Conservation (phyloP, 768 basidiomycete species). For the Mycena rebaudengoi region DNA sequence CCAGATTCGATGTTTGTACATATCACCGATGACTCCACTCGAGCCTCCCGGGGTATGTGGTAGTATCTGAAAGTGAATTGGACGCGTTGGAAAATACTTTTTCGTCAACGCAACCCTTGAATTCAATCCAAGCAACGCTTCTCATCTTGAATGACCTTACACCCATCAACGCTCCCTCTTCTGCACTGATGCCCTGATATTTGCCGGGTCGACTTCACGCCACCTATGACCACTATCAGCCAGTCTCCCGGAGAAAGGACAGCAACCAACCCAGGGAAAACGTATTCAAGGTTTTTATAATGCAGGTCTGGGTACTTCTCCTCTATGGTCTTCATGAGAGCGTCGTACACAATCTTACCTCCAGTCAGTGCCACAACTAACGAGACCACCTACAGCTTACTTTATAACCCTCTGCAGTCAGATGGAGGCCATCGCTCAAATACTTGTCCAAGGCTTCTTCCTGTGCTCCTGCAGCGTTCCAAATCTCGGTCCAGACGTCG, state of each 20-base stretch:
- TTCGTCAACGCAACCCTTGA: constrained; percentile 27
- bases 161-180: neutral
- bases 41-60: too few relatives aligned
- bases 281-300: constrained; percentile 63
- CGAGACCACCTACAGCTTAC: constrained; percentile 47
- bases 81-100: too few relatives aligned
- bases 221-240: constrained; percentile 38
- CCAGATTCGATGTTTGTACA: too few relatives aligned
- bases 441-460: constrained; percentile 61
- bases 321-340: constrained; percentile 63
- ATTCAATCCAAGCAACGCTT: neutral
- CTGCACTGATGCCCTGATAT: neutral
- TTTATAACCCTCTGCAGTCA: constrained; percentile 77
- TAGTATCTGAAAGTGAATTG: too few relatives aligned
- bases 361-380: neutral
- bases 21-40: too few relatives aligned
- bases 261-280: constrained; percentile 67
- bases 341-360: constrained; percentile 70
- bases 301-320: constrained; percentile 73
- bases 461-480: constrained; percentile 72
- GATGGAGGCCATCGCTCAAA: constrained; percentile 82
- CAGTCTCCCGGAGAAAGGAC: neutral
- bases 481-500: constrained; percentile 81
- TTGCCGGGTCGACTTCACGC: constrained; percentile 36
- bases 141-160: neutral